Percentiles rank a stretch among this genome's conserved stretches.
Conservation (phyloP, 495 filamentous ascomycete species). For the Collariella sp. region DNA sequence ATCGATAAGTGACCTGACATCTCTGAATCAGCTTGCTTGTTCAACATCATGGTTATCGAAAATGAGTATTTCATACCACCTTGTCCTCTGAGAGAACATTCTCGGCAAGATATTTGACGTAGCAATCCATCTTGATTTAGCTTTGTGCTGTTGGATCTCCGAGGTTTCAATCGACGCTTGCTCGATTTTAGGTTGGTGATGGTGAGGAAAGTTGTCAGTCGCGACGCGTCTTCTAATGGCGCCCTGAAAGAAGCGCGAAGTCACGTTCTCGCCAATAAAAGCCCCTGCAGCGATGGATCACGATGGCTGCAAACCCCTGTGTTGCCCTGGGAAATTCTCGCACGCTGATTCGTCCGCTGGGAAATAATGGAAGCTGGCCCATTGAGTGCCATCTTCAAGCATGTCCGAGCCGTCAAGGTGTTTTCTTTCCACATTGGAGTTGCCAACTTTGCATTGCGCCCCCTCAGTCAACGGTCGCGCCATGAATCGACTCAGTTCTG, state of each 20-base stretch:
- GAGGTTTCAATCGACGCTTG: neutral
- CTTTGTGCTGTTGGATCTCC: neutral
- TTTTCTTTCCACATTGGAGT: neutral
- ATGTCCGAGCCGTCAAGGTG: constrained; percentile 9
- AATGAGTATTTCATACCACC: constrained; percentile 45
- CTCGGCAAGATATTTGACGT: constrained; percentile 63
- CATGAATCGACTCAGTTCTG: constrained; percentile 8
- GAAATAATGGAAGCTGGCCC: neutral
- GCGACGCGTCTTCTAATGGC: constrained; percentile 5
- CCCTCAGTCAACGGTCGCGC: constrained; percentile 4
- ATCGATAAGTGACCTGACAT: constrained; percentile 71
- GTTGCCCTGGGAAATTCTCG: neutral
- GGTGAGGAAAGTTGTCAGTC: neutral
- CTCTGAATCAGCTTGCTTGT: neutral
- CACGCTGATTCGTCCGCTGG: neutral
- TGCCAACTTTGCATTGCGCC: neutral
- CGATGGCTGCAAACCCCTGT: constrained; percentile 12
- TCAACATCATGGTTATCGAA: neutral
- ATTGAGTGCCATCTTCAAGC: neutral
- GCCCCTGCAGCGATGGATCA: constrained; percentile 3
- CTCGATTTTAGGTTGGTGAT: neutral
- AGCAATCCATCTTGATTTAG: constrained; percentile 42
- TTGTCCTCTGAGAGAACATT: constrained; percentile 69
- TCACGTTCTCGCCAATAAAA: constrained; percentile 20
- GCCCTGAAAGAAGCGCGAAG: constrained; percentile 15